Base-by-base conservation (phyloP, 768 basidiomycete genomes). In the Mycena filopes region DNA sequence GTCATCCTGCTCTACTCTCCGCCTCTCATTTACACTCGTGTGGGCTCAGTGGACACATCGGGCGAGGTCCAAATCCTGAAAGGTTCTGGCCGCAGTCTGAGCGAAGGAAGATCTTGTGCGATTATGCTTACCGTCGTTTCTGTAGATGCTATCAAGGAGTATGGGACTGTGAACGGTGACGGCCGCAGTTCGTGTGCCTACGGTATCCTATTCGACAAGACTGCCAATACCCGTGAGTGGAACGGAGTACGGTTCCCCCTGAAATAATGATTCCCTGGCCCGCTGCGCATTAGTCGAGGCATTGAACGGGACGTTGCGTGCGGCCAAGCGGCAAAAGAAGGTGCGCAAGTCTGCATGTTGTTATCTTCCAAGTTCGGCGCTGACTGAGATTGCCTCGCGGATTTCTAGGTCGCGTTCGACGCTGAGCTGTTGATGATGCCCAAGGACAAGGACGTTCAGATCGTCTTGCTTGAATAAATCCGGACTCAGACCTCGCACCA, bases 251-350 rank as follows among this genome's bases (percentile, higher is more conserved):
- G n/a, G n/a, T 16, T 16, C 25, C 25, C 16, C 41, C 20, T 25
- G 53, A 38, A 53, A 53, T 53, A 47, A 47, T 28, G 36, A 36
- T 11, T 5, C 15, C 8, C 2, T 16, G 18, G n/a, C n/a, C n/a
- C n/a, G n/a, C n/a, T n/a, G n/a, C n/a, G n/a, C n/a, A n/a, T n/a
- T 53, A 85, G 84, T 85, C 50, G 84, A 85, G 70, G 84, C 84
- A 0, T 71, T 85, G 62, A 84, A 84, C 58, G 84, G 84, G 18
- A 84, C 83, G 1, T 68, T 85, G 13, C 77, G 62, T 13, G 40
- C 62, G 11, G 62, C 62, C 5, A 63, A 63, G 26, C 62, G 62
- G 49, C 62, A 63, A 43, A 63, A 63, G 55, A 63, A 63, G 49
- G 62, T n/a, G n/a, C n/a, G n/a, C 33, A 12, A 20, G 48, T 55